Evolutionary conservation across 2,329 filamentous ascomycete genomes (phyloP).

Genomic region (Xylaria sp.): DNA sequence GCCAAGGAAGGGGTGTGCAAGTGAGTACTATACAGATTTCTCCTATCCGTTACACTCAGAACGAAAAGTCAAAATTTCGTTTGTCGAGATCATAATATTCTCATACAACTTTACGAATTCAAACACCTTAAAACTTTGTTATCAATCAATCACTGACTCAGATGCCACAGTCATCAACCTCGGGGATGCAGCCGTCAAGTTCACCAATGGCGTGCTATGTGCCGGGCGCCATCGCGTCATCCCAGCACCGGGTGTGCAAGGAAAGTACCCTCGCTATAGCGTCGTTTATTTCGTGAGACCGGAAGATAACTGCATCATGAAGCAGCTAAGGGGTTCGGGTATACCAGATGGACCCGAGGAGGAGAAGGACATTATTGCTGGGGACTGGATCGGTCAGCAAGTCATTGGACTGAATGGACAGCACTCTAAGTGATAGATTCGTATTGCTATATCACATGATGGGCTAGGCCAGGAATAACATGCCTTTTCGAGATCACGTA

Average conservation of each 20-base stretch:
- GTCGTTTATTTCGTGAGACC: constrained; percentile 52
- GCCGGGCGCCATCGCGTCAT: constrained; percentile 51
- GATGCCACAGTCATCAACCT: constrained; percentile 49
- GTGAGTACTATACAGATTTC: constrained; percentile 13
- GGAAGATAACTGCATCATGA: constrained; percentile 47
- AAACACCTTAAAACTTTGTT: background rate
- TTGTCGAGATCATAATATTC: background rate
- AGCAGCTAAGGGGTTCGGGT: constrained; percentile 39
- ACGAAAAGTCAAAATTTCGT: background rate
- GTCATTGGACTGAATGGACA: constrained; percentile 38
- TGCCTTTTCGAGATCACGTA: background rate
- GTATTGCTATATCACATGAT: background rate
- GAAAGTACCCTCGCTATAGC: constrained; percentile 48
- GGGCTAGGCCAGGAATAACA: background rate
- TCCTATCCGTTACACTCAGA: background rate
- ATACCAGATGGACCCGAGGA: constrained; percentile 42
- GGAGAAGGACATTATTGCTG: constrained; percentile 40
- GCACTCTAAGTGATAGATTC: constrained; percentile 25
- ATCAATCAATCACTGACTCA: constrained; percentile 1
- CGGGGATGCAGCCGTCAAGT: constrained; percentile 52
- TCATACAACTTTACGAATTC: background rate
- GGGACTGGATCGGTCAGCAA: constrained; percentile 45
- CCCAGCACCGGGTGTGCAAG: constrained; percentile 48
- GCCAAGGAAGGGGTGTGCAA: constrained; percentile 50
- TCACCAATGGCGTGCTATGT: constrained; percentile 49